Conservation (phyloP, 202 grass and related monocot genomes). For the Schoenoplectus triqueter region DNA sequence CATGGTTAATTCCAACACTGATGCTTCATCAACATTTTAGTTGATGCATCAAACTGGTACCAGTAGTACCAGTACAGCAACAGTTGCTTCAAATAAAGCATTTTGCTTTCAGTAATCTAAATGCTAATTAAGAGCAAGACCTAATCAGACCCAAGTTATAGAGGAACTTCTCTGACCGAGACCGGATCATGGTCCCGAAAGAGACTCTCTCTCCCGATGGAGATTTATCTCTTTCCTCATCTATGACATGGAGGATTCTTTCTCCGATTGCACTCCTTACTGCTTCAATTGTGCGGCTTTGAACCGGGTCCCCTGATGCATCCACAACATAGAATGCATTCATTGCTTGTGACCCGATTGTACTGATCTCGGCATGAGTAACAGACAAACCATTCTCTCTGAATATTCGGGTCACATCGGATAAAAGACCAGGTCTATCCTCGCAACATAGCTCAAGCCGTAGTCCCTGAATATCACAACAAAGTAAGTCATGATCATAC, state of each 20-base stretch:
- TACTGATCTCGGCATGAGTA: conserved; percentile 71
- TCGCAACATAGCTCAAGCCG: conserved; percentile 89
- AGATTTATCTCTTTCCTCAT: conserved; percentile 34
- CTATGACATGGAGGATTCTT: conserved; percentile 54
- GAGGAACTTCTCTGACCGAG: conserved; percentile 96
- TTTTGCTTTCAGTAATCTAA: not conserved
- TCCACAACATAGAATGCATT: conserved; percentile 88
- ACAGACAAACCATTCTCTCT: conserved; percentile 86
- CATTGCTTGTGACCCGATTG: conserved; percentile 50
- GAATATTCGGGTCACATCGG: conserved; percentile 84
- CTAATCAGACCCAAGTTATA: conserved; percentile 85
- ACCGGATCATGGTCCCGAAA: conserved; percentile 83
- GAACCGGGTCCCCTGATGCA: conserved; percentile 67
- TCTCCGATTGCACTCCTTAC: conserved; percentile 72
- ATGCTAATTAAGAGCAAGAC: conserved; percentile 56
- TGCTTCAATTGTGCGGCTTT: conserved; percentile 59
- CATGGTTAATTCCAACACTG: not conserved
- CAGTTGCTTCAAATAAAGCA: conserved; percentile 13
- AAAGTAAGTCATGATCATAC: not conserved
- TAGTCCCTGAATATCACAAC: conserved; percentile 46
- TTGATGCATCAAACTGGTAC: conserved; percentile 21
- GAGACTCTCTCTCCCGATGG: conserved; percentile 51
- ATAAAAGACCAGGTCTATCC: conserved; percentile 77
- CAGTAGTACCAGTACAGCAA: conserved; percentile 4
- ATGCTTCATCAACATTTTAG: conserved; percentile 3